Conservation (phyloP, 179 eudicot species). For the Beta lomatogona region DNA sequence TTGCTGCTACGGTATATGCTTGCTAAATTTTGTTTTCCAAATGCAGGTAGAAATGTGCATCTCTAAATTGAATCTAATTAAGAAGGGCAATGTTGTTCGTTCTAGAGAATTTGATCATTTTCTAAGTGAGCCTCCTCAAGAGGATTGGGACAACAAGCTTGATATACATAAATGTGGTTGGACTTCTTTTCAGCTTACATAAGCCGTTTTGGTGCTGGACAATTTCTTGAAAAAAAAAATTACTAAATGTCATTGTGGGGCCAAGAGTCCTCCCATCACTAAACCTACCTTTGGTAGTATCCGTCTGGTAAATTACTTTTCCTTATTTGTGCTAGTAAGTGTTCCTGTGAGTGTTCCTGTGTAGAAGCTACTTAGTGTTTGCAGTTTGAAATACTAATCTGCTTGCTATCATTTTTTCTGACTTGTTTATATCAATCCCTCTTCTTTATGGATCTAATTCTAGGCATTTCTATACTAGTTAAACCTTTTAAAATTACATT, state of each 20-base stretch:
- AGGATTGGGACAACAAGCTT: constrained; percentile 22
- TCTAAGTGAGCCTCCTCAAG: constrained; percentile 26
- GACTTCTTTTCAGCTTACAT: constrained; percentile 78
- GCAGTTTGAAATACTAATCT: background rate
- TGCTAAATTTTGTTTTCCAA: background rate
- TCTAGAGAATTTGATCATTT: constrained; percentile 51
- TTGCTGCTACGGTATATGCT: background rate
- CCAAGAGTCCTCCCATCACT: constrained; percentile 59
- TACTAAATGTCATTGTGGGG: constrained; percentile 47
- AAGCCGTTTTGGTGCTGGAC: constrained; percentile 58
- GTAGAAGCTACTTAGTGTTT: background rate
- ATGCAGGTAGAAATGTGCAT: constrained; percentile 63
- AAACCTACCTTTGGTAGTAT: constrained; percentile 91
- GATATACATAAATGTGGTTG: constrained; percentile 37
- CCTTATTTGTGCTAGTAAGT: background rate
- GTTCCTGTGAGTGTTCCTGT: too few relatives aligned
- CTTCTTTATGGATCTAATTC: background rate
- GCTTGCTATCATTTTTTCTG: background rate
- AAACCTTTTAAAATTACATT: background rate
- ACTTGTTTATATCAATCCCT: background rate
- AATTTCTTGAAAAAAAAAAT: constrained; percentile 43
- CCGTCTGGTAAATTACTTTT: constrained; percentile 53
- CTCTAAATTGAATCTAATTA: constrained; percentile 58
- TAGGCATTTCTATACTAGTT: background rate
- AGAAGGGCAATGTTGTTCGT: constrained; percentile 62